phyloP scores from a whole-genome alignment of 768 basidiomycete species.

The Tulasnella calospora region DNA sequence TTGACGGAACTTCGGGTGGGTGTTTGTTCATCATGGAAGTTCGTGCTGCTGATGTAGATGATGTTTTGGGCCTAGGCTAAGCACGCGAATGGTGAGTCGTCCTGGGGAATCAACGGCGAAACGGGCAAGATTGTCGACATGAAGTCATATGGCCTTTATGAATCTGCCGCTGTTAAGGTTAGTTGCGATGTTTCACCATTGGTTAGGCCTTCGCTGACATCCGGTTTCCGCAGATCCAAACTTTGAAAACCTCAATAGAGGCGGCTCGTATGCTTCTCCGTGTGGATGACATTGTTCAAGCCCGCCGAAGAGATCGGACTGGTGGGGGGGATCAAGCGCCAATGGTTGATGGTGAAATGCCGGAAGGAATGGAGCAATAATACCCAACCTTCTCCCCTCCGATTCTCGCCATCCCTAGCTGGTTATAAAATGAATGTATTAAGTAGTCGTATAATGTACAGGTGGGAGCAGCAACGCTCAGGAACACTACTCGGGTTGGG shows the following conservation, averaged over 20 bases:
- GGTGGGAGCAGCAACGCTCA: neutral
- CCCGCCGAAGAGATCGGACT: conserved; percentile 69
- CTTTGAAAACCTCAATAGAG: conserved; percentile 95
- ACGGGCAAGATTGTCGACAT: conserved; percentile 95
- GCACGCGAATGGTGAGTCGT: conserved; percentile 83
- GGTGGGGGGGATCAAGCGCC: conserved; percentile 18
- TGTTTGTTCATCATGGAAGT: conserved; percentile 15
- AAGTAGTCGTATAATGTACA: neutral
- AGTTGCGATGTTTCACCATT: neutral
- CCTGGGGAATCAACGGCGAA: conserved; percentile 94
- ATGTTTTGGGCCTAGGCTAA: conserved; percentile 63
- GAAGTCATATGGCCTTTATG: conserved; percentile 89
- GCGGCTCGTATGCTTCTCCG: conserved; percentile 86
- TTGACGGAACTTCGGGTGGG: conserved; percentile 88
- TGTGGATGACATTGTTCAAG: conserved; percentile 91
- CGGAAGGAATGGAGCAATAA: conserved; percentile 15
- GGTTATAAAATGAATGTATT: neutral
- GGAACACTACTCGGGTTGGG: neutral
- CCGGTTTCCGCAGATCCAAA: conserved; percentile 65
- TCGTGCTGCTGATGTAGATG: neutral
- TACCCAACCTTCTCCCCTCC: neutral
- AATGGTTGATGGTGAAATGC: conserved; percentile 12
- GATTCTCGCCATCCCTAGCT: neutral
- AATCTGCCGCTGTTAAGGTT: conserved; percentile 94
- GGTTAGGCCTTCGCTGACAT: neutral